Evolutionary conservation across 2,329 filamentous ascomycete genomes (phyloP), one percentile per base, ranked within the genome.

Genomic region (Penicillium sp.): DNA sequence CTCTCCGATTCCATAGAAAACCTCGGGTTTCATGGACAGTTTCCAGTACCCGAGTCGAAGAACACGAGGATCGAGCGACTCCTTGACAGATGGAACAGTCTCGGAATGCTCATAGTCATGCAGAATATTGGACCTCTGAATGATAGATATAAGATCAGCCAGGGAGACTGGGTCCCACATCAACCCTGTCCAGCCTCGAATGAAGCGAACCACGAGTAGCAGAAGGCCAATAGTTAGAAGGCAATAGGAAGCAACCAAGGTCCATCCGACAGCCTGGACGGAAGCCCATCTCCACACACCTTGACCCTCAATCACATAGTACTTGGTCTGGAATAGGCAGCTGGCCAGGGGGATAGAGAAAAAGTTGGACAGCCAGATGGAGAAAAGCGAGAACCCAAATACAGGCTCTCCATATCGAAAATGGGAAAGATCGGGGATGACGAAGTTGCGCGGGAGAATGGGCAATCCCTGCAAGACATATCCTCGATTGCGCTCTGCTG

Each of bases 21-120:
- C 77, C 17, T 86, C 84, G 17, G 82, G 80, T 54, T 80, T 79
- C 49, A 84, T 84, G 15, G 85, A 84, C 21, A 86, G 84, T 52
- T 83, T 84, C 90, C 92, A 97, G 71, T 95, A 95, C 6, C 92
- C 91, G n/a, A 97, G 80, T 37, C 88, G 81, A 61, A 93, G 86
- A 4, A 81, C 76, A 57, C 84, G 83, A 13, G 70, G 54, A 79
- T 83, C 63, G 78, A 81, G 43, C 73, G 76, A 36, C 83, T 78
- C 56, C 78, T 61, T 55, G 0, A 74, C 70, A 4, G 68, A 59
- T 3, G 65, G 63, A 36, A 84, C 79, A 0, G 84, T 83, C 62
- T 92, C 88, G 0, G 86, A 85, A 3, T 84, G 84, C 10, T 82
- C 79, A 69, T 91, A 96, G 63, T 89, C 87, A 18, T 79, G 77